Conservation (phyloP, 495 filamentous ascomycete species). For the Penicillium cosmopolitanum region DNA sequence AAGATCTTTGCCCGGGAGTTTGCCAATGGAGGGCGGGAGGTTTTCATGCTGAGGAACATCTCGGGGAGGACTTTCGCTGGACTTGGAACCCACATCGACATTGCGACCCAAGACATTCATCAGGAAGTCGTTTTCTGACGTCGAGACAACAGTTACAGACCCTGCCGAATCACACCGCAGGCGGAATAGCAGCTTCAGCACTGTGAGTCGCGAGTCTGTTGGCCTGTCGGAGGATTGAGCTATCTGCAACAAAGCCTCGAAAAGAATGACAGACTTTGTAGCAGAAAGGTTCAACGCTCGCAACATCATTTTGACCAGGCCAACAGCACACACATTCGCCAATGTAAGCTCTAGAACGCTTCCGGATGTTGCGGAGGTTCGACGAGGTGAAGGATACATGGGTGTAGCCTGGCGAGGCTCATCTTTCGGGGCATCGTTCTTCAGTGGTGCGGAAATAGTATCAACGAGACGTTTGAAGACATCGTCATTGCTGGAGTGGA, state of each 20-base stretch:
- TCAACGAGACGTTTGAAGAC: slow-evolving; percentile 41
- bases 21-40: slow-evolving; percentile 24
- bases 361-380: slow-evolving; percentile 30
- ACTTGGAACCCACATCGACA: slow-evolving; percentile 40
- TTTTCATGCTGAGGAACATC: slow-evolving; percentile 33
- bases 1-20: slow-evolving; percentile 29
- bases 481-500: slow-evolving; percentile 33
- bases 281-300: slow-evolving; percentile 46
- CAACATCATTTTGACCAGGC: slow-evolving; percentile 50
- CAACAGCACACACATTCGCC: slow-evolving; percentile 47
- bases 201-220: slow-evolving; percentile 73
- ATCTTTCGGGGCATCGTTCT: slow-evolving; percentile 34
- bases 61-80: slow-evolving; percentile 28
- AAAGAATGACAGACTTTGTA: slow-evolving; percentile 41
- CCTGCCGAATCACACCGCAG: slow-evolving; percentile 79
- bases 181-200: slow-evolving; percentile 83
- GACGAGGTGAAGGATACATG: slow-evolving; percentile 29
- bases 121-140: slow-evolving; percentile 69
- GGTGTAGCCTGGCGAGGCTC: slow-evolving; percentile 25
- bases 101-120: slow-evolving; percentile 74
- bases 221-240: slow-evolving; percentile 44
- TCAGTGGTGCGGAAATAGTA: slow-evolving; percentile 43
- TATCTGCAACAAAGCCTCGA: slow-evolving; percentile 43
- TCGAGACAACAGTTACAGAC: slow-evolving; percentile 66
- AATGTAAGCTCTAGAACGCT: slow-evolving; percentile 42